Conservation (phyloP, 2,329 filamentous ascomycete species). For the Xenoacremonium recifei region DNA sequence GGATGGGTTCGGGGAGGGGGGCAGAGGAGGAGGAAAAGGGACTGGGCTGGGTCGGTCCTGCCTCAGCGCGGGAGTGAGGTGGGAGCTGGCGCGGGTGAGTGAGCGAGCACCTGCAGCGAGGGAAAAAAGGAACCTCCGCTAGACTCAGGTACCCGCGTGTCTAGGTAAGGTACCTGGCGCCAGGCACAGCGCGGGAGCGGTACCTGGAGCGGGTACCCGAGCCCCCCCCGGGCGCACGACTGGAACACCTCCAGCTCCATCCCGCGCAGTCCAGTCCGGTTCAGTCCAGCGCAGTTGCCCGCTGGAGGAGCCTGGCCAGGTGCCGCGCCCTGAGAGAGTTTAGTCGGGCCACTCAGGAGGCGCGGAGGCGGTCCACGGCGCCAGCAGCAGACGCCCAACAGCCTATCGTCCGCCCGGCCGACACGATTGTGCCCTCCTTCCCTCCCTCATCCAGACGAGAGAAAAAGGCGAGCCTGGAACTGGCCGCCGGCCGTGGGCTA, state of each 20-base stretch:
- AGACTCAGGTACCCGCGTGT: background rate
- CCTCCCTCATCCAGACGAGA: too few relatives aligned
- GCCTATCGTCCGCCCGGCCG: too few relatives aligned
- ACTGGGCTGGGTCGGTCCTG: slow-evolving; percentile 11
- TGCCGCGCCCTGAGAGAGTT: too few relatives aligned
- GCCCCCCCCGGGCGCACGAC: background rate
- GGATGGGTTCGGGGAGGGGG: slow-evolving; percentile 32
- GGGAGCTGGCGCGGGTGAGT: slow-evolving; percentile 3
- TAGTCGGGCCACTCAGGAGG: too few relatives aligned
- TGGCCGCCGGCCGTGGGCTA: too few relatives aligned
- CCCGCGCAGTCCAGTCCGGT: background rate
- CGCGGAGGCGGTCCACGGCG: too few relatives aligned
- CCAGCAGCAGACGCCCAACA: too few relatives aligned
- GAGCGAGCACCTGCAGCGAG: slow-evolving; percentile 5
- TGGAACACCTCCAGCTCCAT: background rate
- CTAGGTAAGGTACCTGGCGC: background rate
- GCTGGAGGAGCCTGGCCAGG: slow-evolving; percentile 2
- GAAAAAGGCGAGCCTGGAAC: too few relatives aligned
- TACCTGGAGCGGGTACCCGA: background rate
- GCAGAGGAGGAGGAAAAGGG: slow-evolving; percentile 12
- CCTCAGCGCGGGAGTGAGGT: too few relatives aligned
- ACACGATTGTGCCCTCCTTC: too few relatives aligned
- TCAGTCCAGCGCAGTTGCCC: background rate
- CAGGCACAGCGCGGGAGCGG: background rate
- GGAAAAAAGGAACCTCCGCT: slow-evolving; percentile 2